Evolutionary conservation across 176 grass and related monocot species (phyloP).

Genomic region (Carex kokanica): DNA sequence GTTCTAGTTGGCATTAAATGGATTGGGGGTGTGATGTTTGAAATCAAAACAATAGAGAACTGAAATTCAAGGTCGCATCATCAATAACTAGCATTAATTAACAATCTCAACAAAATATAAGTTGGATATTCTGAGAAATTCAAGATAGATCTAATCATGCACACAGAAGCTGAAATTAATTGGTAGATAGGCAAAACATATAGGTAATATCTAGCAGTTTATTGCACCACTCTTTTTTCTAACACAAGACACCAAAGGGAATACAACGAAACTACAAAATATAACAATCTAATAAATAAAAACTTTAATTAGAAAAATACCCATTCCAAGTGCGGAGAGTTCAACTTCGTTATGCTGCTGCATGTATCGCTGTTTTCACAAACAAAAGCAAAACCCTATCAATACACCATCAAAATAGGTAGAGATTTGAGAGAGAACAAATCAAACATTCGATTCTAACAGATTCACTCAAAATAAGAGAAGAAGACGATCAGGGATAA

Average conservation of each 20-base stretch:
- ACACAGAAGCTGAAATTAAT: background rate
- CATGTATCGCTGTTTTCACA: slow-evolving; percentile 67
- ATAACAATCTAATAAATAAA: background rate
- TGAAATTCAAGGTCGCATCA: background rate
- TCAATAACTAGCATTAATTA: background rate
- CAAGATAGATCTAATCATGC: background rate
- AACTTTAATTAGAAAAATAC: slow-evolving; percentile 29
- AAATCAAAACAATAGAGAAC: background rate
- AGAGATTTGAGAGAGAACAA: background rate
- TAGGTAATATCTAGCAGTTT: background rate
- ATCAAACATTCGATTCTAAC: slow-evolving; percentile 42
- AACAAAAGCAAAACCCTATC: slow-evolving; percentile 23
- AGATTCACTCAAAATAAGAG: background rate
- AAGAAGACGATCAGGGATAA: background rate
- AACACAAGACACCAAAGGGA: background rate
- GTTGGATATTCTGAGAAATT: background rate
- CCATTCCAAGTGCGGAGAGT: slow-evolving; percentile 84
- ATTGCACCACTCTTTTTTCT: background rate
- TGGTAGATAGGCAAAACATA: background rate
- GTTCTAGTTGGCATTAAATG: background rate
- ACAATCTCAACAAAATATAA: background rate
- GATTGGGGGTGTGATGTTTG: background rate
- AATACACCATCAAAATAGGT: background rate
- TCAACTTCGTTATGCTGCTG: slow-evolving; percentile 70
- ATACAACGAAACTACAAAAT: background rate